Conservation (phyloP, 495 filamentous ascomycete genomes). For the Melanomma pulvis-pyrius region DNA sequence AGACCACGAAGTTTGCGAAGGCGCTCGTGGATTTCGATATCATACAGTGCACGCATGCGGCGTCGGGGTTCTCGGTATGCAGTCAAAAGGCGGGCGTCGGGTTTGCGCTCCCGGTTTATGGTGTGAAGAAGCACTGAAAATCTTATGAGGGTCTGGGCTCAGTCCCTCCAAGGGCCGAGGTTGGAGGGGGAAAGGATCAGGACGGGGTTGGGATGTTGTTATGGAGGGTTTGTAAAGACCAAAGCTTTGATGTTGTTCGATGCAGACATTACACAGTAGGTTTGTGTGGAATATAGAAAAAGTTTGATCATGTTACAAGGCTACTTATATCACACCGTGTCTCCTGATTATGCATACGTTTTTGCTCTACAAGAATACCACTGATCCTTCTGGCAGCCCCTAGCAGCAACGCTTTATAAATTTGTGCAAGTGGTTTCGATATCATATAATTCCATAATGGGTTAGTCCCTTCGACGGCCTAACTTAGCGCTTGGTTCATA, state of each 20-base stretch:
- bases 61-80: conserved; percentile 4
- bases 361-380: background rate
- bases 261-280: background rate
- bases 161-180: no score
- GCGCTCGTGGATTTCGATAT: background rate
- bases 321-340: no score
- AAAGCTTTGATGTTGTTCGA: background rate
- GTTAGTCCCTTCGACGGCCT: background rate
- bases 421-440: background rate
- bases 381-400: no score
- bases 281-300: background rate
- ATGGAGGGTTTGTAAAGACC: no score
- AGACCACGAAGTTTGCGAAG: background rate
- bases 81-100: background rate
- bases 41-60: conserved; percentile 1
- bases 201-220: no score
- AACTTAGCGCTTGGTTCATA: background rate
- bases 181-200: no score
- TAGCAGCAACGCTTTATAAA: background rate
- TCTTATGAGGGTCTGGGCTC: background rate
- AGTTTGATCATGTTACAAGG: background rate
- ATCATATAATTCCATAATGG: background rate
- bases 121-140: background rate
- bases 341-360: background rate
- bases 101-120: conserved; percentile 1